Conservation (phyloP, 108 stramenopile genomes). For the Epithemia pelagica region DNA sequence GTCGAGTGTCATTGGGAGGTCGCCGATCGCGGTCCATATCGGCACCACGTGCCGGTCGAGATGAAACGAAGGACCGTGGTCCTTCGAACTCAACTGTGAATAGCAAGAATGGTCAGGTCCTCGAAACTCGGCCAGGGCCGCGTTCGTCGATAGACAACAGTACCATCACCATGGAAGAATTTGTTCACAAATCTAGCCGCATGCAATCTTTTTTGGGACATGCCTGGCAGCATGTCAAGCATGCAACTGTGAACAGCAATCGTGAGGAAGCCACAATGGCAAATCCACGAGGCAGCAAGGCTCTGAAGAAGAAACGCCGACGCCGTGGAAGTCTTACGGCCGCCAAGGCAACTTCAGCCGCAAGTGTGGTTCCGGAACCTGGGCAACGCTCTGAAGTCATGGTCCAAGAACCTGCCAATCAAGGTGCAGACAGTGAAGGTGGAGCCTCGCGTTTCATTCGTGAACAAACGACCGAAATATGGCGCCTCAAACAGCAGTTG, state of each 20-base stretch:
- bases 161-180: neutral
- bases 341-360: too few relatives aligned
- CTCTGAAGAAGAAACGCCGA: neutral
- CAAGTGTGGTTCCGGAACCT: neutral
- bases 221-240: slow-evolving; percentile 1
- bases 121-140: too few relatives aligned
- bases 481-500: slow-evolving; percentile 30
- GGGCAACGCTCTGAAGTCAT: neutral
- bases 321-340: neutral
- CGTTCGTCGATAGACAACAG: neutral
- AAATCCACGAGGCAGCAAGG: neutral
- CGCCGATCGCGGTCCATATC: neutral
- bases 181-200: neutral
- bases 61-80: too few relatives aligned
- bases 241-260: neutral
- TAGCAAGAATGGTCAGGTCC: too few relatives aligned
- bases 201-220: neutral
- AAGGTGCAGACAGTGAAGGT: neutral
- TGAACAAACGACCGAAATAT: neutral
- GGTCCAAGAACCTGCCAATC: too few relatives aligned
- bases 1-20: neutral
- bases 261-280: neutral
- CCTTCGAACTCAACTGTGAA: neutral
- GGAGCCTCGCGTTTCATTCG: neutral
- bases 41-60: neutral